Evolutionary conservation across 2,329 filamentous ascomycete species (phyloP), one percentile per base, ranked within the genome.

Genomic region (Leptosphaerulina australis): DNA sequence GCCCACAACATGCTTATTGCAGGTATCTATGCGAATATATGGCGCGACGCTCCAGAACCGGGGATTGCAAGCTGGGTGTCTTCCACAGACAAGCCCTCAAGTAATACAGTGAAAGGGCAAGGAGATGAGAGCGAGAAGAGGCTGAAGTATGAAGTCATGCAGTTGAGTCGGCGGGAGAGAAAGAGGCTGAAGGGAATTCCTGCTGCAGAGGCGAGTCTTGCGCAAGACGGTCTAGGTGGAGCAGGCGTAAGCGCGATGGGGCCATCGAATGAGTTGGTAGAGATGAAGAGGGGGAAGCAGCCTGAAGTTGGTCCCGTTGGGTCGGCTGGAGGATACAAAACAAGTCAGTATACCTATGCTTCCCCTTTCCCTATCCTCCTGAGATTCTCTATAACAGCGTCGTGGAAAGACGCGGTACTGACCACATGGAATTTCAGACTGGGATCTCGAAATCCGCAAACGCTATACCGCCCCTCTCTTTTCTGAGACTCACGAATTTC

Each of bases 271-370:
- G 71, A 73, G 40, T 70, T 73, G 31, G 71, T 74, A 4, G 69
- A 72, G 7, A 68, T 71, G 20, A 68, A 72, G 43, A 52, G 67
- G 36, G 72, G 70, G 44, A 81, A 79, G 62, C 67, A 80, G 34
- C 78, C 81, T 21, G 81, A 86, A 22, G 83, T 90, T 48, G 81
- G 85, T 7, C 85, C 87, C 20, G 81, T 86, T 21, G 66, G 62
- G 86, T 85, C 65, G 25, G 87, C 87, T 18, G 87, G 85, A 21
- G 87, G 85, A 35, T 91, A 90, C 60, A 91, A 93, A 79, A 95
- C 81, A 93, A 79, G 95, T 81, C 26, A 84, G 88, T 91, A 79
- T 69, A 86, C 75, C n/a, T n/a, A 17, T 20, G 4, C 37, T 11
- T 21, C 5, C n/a, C 22, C 12, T 12, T 5, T 3, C n/a, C 36